These are phyloP conservation scores for Fusarium illudens DNA, from an alignment of 2,329 filamentous ascomycete genomes.

Conservation along the genomic window DNA sequence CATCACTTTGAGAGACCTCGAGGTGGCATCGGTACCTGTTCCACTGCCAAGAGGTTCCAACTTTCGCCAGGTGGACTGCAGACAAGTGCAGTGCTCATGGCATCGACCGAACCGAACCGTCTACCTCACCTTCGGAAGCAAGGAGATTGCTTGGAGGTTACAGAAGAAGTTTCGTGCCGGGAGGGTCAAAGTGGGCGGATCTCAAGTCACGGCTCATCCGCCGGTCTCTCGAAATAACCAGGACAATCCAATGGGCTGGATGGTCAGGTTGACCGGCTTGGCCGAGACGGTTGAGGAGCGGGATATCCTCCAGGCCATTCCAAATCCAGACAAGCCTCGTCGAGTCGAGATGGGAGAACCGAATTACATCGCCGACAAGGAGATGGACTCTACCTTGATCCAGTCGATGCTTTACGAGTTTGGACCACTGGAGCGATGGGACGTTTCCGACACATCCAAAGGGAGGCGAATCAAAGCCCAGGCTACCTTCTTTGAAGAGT, in stretches of 20 bases:
- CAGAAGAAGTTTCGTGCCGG: conserved; percentile 28
- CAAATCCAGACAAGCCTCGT: neutral
- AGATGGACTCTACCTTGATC: conserved; percentile 33
- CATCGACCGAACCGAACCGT: conserved; percentile 42
- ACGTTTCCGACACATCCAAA: conserved; percentile 28
- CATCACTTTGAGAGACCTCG: neutral
- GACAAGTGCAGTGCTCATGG: conserved; percentile 50
- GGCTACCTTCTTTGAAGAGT: conserved; percentile 50
- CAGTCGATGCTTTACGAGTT: conserved; percentile 43
- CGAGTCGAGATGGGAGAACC: conserved; percentile 7
- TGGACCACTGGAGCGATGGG: conserved; percentile 49
- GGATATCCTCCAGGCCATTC: conserved; percentile 16
- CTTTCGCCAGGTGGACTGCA: conserved; percentile 46
- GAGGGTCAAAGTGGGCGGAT: conserved; percentile 37
- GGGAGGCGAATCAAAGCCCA: conserved; percentile 51
- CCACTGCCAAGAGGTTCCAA: conserved; percentile 38
- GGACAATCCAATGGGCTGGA: neutral
- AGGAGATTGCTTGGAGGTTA: conserved; percentile 31
- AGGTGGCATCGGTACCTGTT: neutral
- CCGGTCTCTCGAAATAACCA: neutral
- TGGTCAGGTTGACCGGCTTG: conserved; percentile 1
- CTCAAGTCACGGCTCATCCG: conserved; percentile 18
- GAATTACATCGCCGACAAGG: conserved; percentile 38
- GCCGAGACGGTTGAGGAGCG: neutral
- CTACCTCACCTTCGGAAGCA: conserved; percentile 43